phyloP scores from a whole-genome alignment of 23 red algal genomes.

The Cyanidioschyzon merolae region DNA sequence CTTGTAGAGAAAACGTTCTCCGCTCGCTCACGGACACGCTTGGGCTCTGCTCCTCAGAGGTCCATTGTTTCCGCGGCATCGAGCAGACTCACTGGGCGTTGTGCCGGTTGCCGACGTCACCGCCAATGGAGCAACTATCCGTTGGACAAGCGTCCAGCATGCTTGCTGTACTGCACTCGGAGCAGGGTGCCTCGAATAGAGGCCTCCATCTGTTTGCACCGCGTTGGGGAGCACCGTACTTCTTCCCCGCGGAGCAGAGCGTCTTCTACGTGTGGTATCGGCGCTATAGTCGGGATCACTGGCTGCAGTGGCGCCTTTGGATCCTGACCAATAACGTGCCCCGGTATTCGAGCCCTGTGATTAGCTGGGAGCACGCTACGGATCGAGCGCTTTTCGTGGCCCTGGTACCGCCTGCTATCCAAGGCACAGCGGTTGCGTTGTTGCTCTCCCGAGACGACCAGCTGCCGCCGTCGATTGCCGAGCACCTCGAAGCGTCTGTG shows the following conservation, averaged over 20 bases:
- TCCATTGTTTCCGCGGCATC: neutral
- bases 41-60: neutral
- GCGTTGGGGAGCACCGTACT: neutral
- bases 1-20: neutral
- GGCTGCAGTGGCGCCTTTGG: neutral
- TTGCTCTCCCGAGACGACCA: neutral
- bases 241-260: neutral
- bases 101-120: neutral
- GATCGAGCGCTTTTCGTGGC: neutral
- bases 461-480: neutral
- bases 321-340: neutral
- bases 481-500: too few species aligned
- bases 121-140: neutral
- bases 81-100: neutral
- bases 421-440: too few species aligned
- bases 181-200: neutral
- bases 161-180: neutral
- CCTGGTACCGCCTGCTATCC: neutral
- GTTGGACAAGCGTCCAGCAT: neutral
- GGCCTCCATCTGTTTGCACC: neutral
- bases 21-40: neutral
- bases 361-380: neutral
- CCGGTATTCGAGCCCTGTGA: neutral
- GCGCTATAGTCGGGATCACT: neutral
- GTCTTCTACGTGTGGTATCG: neutral